Percentiles rank a stretch among this genome's conserved stretches.
phyloP scores from a whole-genome alignment of 805 yeast genomes.

The Zygosaccharomyces gambellarensis region DNA sequence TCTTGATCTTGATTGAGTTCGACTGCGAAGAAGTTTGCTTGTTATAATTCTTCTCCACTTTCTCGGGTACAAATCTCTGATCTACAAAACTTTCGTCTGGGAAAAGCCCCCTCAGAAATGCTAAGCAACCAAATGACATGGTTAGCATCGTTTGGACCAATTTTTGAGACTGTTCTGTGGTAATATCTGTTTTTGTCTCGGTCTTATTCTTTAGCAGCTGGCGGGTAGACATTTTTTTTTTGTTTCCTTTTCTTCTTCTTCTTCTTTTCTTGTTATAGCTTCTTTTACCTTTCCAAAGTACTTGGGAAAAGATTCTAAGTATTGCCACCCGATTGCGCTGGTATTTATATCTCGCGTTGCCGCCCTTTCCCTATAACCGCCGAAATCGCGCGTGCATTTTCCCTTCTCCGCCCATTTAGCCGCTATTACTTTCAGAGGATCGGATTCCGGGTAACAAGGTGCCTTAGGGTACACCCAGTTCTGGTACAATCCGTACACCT shows the following conservation, averaged over 20 bases:
- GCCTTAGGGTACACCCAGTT: neutral
- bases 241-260: neutral
- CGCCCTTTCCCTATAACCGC: neutral
- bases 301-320: neutral
- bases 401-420: neutral
- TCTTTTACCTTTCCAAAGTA: neutral
- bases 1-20: slow-evolving; percentile 44
- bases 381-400: neutral
- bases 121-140: slow-evolving; percentile 54
- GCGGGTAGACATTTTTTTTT: slow-evolving; percentile 10
- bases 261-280: neutral
- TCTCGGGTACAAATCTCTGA: slow-evolving; percentile 40
- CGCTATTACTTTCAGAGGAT: neutral
- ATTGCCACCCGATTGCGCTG: neutral
- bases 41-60: slow-evolving; percentile 29
- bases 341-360: neutral
- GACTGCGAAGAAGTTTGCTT: slow-evolving; percentile 20
- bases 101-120: slow-evolving; percentile 53
- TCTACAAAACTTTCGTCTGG: slow-evolving; percentile 52
- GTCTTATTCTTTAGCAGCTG: slow-evolving; percentile 13
- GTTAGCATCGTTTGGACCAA: slow-evolving; percentile 45
- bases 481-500: neutral
- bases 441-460: neutral
- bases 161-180: slow-evolving; percentile 41
- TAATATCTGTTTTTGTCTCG: slow-evolving; percentile 24